These are phyloP conservation scores for Cercospora nicotianae DNA, from an alignment of 2,329 filamentous ascomycete species.

Conservation along the genomic window DNA sequence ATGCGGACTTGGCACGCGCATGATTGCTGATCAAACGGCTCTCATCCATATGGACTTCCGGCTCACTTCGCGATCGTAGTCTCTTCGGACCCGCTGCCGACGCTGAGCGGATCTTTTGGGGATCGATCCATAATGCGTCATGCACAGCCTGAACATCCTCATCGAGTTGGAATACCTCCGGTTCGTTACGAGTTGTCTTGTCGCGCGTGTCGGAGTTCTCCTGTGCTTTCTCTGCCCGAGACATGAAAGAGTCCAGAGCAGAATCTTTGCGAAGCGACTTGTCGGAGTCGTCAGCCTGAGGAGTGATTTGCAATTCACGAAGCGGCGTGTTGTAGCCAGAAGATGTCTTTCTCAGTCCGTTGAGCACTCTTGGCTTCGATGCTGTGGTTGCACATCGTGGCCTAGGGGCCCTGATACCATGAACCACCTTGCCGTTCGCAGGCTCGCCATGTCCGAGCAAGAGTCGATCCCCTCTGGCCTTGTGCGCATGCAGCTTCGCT, in stretches of 20 bases:
- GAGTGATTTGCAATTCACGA: neutral
- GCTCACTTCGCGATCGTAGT: constrained; percentile 10
- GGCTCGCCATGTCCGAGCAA: constrained; percentile 3
- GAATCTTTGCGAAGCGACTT: constrained; percentile 7
- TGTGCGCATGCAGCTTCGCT: constrained; percentile 1
- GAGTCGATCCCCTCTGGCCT: constrained; percentile 1
- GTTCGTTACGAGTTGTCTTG: neutral
- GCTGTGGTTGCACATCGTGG: constrained; percentile 9
- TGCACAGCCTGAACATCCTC: constrained; percentile 3
- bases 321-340: neutral
- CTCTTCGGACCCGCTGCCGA: neutral
- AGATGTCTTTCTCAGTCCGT: neutral
- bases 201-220: neutral
- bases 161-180: constrained; percentile 6
- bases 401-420: neutral
- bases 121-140: neutral
- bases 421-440: neutral
- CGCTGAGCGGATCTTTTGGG: neutral
- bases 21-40: neutral
- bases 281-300: neutral
- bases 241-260: constrained; percentile 1
- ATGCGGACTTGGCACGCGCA: neutral
- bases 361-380: neutral
- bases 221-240: neutral
- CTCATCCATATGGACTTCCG: constrained; percentile 5